Base-by-base conservation (phyloP, 768 basidiomycete species). In the Russula olivacea region DNA sequence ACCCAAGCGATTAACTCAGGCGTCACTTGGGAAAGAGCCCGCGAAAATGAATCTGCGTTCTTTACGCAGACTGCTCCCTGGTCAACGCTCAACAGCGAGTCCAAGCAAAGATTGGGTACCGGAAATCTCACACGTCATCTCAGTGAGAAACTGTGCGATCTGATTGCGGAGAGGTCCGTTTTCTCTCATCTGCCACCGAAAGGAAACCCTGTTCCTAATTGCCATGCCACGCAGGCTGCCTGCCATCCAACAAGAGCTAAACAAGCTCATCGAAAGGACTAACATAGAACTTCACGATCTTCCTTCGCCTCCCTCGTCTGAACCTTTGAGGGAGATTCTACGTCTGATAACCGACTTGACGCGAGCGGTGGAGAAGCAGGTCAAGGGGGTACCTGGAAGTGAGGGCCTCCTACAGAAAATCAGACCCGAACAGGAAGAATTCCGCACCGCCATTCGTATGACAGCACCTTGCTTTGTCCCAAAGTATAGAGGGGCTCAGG, bases 1-100 rank as follows among this genome's bases (percentile, higher is more conserved):
- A 80, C 83, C 0, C 75, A 72, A 2, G 79, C 83, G 9, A 70
- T 87, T 14, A 78, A 77, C 32, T 57, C 72, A 1, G 82, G 80
- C 1, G 77, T 83, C 51, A 78, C 82, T 0, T 90, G 87, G 85
- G 73, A 71, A 19, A 75, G 81, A 25, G 90, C 89, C 0, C 80
- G 89, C 2, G 64, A 70, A 32, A 71, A 71, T 32, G 89, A 91
- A 68, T 71, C 79, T 4, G 72, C 76, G 0, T 91, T 80, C 72
- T 91, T 91, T 68, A 61, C 75, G 9, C 72, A 74, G 11, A 80
- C 71, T 0, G 51, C 76, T 0, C 83, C 83, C 0, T 89, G 86
- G 85, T 78, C 74, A 2, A 75, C 77, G 8, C 73, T 89, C 2
- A 83, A 83, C 9, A 19, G 72, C 0, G 72, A 77, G 14, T 81